A percentile compares a stretch with the other conserved stretches of the same genome.
These are phyloP conservation scores for Mycena alexandri DNA, from an alignment of 768 basidiomycete species.

Conservation along the genomic window DNA sequence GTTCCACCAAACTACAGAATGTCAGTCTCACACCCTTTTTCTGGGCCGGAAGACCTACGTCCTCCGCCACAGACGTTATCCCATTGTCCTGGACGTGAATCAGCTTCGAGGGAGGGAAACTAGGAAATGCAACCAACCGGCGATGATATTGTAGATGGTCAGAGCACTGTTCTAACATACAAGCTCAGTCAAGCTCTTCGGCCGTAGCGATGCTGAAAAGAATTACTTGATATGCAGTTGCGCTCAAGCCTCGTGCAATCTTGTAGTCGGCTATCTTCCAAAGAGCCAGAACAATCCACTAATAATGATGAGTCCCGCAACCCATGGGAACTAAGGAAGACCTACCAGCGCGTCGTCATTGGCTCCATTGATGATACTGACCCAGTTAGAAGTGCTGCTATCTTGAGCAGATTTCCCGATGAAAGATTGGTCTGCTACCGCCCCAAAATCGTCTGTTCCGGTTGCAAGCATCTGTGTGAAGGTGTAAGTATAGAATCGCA, in stretches of 20 bases:
- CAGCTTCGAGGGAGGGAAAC: background rate
- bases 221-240: conserved; percentile 47
- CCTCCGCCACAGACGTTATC: conserved; percentile 66
- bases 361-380: conserved; percentile 57
- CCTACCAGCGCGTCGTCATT: conserved; percentile 67
- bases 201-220: background rate
- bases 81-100: conserved; percentile 54
- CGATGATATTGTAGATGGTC: conserved; percentile 65
- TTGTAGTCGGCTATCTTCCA: conserved; percentile 73
- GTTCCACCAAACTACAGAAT: conserved; percentile 66
- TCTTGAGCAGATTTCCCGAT: conserved; percentile 58
- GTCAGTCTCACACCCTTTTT: background rate
- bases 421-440: conserved; percentile 58
- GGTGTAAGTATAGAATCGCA: background rate
- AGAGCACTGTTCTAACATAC: conserved; percentile 56
- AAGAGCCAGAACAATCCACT: conserved; percentile 69
- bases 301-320: background rate
- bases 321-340: background rate
- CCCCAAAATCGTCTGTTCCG: conserved; percentile 53
- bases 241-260: conserved; percentile 51
- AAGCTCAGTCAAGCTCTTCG: background rate
- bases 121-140: background rate
- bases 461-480: conserved; percentile 59
- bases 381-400: conserved; percentile 57
- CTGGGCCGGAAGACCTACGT: conserved; percentile 49